Evolutionary conservation across 2,329 filamentous ascomycete species (phyloP), one percentile per base, ranked within the genome.

Genomic region (Rhytidhysteron rufulum): DNA sequence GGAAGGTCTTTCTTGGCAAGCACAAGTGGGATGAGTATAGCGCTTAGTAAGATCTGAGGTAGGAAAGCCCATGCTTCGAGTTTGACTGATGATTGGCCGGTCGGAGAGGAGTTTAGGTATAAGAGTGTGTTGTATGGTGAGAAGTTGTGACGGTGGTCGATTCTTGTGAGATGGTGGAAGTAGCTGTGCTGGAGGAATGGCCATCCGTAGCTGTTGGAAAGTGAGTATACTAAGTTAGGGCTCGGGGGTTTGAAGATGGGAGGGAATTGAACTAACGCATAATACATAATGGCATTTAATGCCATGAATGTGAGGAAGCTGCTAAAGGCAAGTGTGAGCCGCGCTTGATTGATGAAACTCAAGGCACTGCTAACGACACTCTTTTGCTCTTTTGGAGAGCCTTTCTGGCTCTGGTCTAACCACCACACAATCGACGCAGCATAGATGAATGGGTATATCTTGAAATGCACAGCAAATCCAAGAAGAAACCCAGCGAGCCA

Each of bases 391-490:
- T 35, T 5, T 27, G 21, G 15, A 21, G 5, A 19, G 7, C 68
- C 69, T n/a, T n/a, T n/a, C n/a, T n/a, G n/a, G n/a, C n/a, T n/a
- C n/a, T n/a, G n/a, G 50, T 87, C 85, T 69, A 91, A 80, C 84
- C 84, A 90, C 83, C 85, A 89, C 4, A 88, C 65, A 31, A 93
- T 83, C 3, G 85, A 82, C 0, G 83, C 80, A 2, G 87, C 91
- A 65, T 98, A 98, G 44, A 98, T 88, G 65, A 97, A 95, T 0
- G 93, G 93, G 57, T 98, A 98, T 45, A 98, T 97, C 74, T 98
- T 98, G 70, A 98, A 94, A 68, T 98, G 93, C 19, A 97, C 90
- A 1, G 81, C 81, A 20, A 95, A 68, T 0, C 93, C 93, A 3
- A 98, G 72, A 21, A 97, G 64, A 3, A 82, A 49, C 0, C 87